Conservation (phyloP, 1,284 basidiomycete genomes). For the Xerocomus amazonicus region DNA sequence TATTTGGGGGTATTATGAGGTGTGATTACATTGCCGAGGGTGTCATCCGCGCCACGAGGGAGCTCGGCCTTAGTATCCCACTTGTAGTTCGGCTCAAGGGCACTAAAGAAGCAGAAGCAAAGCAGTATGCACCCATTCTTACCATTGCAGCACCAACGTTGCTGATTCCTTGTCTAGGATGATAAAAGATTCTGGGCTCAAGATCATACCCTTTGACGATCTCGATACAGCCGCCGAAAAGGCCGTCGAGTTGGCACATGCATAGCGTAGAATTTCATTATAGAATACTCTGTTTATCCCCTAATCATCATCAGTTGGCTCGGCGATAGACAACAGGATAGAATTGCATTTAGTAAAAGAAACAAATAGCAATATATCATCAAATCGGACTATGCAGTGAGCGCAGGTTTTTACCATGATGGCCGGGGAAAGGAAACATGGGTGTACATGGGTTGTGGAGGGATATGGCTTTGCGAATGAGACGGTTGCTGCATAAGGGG, state of each 20-base stretch:
- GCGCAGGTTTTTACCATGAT: conserved; percentile 37
- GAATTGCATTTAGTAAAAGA: conserved; percentile 27
- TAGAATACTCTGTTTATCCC: conserved; percentile 20
- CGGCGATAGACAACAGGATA: conserved; percentile 27
- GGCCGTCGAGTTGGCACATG: conserved; percentile 70
- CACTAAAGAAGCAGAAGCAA: conserved; percentile 94
- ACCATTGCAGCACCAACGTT: neutral
- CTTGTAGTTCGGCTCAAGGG: conserved; percentile 95
- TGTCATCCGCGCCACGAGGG: conserved; percentile 96
- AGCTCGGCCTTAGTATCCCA: conserved; percentile 83
- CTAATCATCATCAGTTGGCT: conserved; percentile 16
- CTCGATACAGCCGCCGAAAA: conserved; percentile 84
- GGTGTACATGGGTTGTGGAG: conserved; percentile 31
- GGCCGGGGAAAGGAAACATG: conserved; percentile 37
- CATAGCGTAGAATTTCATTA: conserved; percentile 23
- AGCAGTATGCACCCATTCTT: conserved; percentile 59
- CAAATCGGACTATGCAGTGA: conserved; percentile 17
- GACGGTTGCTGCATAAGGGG: conserved; percentile 30
- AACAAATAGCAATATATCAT: conserved; percentile 36
- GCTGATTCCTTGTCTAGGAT: conserved; percentile 51
- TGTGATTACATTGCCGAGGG: conserved; percentile 98
- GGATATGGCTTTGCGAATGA: conserved; percentile 27
- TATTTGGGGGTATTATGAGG: conserved; percentile 96
- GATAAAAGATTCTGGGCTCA: conserved; percentile 89
- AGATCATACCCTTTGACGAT: conserved; percentile 88